Evolutionary conservation across 2,329 filamentous ascomycete genomes (phyloP).

Genomic region (Xylariaceae sp.): DNA sequence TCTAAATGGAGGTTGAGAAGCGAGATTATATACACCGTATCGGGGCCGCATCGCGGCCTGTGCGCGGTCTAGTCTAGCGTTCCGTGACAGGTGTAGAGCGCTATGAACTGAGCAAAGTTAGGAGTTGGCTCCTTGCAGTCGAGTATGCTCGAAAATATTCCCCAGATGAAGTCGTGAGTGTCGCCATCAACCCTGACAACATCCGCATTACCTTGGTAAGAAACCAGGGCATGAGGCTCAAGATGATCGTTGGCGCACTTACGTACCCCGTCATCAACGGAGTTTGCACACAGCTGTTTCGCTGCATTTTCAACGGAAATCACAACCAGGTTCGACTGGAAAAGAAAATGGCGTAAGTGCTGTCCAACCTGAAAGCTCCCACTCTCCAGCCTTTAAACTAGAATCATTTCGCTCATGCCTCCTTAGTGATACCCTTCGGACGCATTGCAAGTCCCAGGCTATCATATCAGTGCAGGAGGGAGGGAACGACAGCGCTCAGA

Average conservation of each 20-base stretch:
- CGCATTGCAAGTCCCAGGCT: background rate
- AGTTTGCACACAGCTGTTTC: conserved; percentile 4
- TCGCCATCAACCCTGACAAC: conserved; percentile 6
- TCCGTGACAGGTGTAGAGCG: too few species aligned
- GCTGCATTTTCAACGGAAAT: conserved; percentile 5
- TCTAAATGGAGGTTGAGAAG: too few species aligned
- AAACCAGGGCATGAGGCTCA: background rate
- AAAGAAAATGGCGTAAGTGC: conserved; percentile 1
- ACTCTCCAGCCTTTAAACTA: background rate
- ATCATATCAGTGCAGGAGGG: background rate
- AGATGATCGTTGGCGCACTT: background rate
- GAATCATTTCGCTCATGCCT: background rate
- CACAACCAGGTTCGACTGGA: conserved; percentile 1
- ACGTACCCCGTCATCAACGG: conserved; percentile 3
- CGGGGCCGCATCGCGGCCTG: too few species aligned
- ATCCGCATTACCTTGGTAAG: background rate
- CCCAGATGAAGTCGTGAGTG: conserved; percentile 3
- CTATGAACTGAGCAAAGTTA: conserved; percentile 8
- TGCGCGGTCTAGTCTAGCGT: too few species aligned
- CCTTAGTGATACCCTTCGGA: conserved; percentile 3
- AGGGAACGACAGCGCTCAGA: background rate
- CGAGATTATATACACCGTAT: too few species aligned
- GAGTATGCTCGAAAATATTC: conserved; percentile 3
- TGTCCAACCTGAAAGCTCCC: background rate
- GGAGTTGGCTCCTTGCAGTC: background rate